Base-by-base conservation (phyloP, 768 basidiomycete species). In the Lentinus brumalis region DNA sequence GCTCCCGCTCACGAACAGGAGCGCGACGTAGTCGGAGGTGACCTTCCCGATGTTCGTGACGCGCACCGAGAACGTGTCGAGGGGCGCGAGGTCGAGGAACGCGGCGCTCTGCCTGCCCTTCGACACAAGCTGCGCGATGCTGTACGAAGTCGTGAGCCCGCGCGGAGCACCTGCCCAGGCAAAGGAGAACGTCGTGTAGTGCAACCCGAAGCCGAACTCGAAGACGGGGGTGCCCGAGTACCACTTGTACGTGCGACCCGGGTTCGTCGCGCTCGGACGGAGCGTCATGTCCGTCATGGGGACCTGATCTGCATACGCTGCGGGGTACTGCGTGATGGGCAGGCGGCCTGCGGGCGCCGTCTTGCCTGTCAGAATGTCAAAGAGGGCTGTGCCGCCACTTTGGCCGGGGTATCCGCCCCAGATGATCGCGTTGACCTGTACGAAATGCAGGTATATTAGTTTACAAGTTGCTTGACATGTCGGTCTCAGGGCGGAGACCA, bases 341-440 rank as follows among this genome's bases (percentile, higher is more conserved):
- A 86, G 78, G 42, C 84, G 83, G 16, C 84, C 85, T 5, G 84
- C 78, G 12, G 84, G 84, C 1, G 84, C 76, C 21, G 71, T 73
- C 53, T 81, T 83, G 26, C 85, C 84, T 1, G 69, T 77, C 8
- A 86, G 53, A 59, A 84, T 81, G 57, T 86, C 82, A 50, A 80
- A 77, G 26, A 86, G 59, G 2, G 84, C 84, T 7, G 78, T 75
- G 29, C 84, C 85, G 2, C 83, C 84, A 61, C 78, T 80, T 64
- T 84, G 83, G 5, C 83, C 80, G 1, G 83, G 83, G 67, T 84
- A 86, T 4, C 84, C 84, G 15, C 74, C 84, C 83, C 83, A 85
- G 12, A 85, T 21, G 42, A 85, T 74, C 0, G 83, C 79, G 63
- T 80, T 82, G 44, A 85, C 79, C 83, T 83, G 35, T 18, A 40